Base-by-base conservation (phyloP, 129 eudicot species). In the Calendula officinalis region DNA sequence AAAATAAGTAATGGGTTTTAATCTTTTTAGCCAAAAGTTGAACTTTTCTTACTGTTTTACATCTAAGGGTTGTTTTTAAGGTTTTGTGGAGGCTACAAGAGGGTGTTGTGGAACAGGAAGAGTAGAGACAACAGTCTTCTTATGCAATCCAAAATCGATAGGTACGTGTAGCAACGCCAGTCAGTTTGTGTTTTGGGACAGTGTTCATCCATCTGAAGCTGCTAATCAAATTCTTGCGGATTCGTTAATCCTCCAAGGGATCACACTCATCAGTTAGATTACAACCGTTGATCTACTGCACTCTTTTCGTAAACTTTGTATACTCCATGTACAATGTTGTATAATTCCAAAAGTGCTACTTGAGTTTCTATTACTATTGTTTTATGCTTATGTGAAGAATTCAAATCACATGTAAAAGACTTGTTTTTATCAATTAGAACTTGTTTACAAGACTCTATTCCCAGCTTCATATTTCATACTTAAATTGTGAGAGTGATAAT, bases 91-190 rank as follows among this genome's bases (percentile, higher is more conserved):
- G 77, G 95, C 98, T 22, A 73, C 79, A 7, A 85, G 67, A 77
- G 98, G 98, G 32, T 92, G 96, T 43, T 88, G 98, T 54, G 98
- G 98, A 67, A 83, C 95, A 27, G 98, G 98, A 56, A 85, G 69
- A 3, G 76, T 92, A 11, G 98, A 92, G 67, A 83, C 95, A 39
- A 92, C 96, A 12, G 71, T 74, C 7, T 39, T 92, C 0, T 52
- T 92, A 58, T 92, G 98, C 79, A 92, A 92, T 72, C 95, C 84
- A 7, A 85, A 85, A 72, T 83, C 96, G 7, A 13, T 75, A 42
- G 98, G 98, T 12, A 92, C 98, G 0, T 92, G 98, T 54, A 67
- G 62, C 67, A 92, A 88, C 45, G 95, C 98, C 3, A 78, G 79
- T 17, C 74, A 85, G 72, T 92, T 60, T 48, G 98, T 92, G 73